Base-by-base conservation (phyloP, 1,139 yeast genomes). In the Arxiozyma heterogenica region DNA sequence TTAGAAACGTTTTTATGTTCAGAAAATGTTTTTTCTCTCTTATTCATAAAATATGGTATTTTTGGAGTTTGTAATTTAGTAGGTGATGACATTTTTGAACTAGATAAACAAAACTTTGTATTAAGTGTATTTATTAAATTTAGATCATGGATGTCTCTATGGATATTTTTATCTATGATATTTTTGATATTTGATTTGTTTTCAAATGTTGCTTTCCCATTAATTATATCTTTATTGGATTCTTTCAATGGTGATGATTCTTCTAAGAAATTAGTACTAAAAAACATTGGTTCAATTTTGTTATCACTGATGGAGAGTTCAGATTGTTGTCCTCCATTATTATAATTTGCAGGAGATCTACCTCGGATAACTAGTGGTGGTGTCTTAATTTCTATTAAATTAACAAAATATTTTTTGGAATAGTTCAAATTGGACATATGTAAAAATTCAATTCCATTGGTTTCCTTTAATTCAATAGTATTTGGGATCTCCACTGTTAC, bases 331-430 rank as follows among this genome's bases (percentile, higher is more conserved):
- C 6, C n/a, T 4, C n/a, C 41, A 45, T 59, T 54, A 2, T 66
- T 61, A 59, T 83, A 83, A 62, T 80, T 82, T 1, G 86, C 79
- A 6, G 88, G 87, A 8, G 86, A 81, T 61, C 88, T 73, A 1
- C 89, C 89, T 58, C 88, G 73, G 41, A 83, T 78, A n/a, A 80
- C 74, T 59, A 83, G 72, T 1, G 85, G 83, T 0, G 86, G 86
- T 0, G 86, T 82, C 61, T 77, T 81, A 54, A 70, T 67, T 53
- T 62, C 68, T 8, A 73, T 72, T 30, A 81, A 66, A 7, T 70
- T 65, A 9, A 71, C 53, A 44, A 66, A 64, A n/a, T 49, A 30
- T 12, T 58, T 59, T 23, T 52, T 50, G 30, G 30, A 27, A 34
- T 49, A 44, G 1, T 59, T 60, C 46, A 57, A 51, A n/a, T 45